Percentiles rank a stretch among this genome's conserved stretches.
Evolutionary conservation across 164 flowering plant genomes (phyloP).

Genomic region (Aristolochia fimbriata): DNA sequence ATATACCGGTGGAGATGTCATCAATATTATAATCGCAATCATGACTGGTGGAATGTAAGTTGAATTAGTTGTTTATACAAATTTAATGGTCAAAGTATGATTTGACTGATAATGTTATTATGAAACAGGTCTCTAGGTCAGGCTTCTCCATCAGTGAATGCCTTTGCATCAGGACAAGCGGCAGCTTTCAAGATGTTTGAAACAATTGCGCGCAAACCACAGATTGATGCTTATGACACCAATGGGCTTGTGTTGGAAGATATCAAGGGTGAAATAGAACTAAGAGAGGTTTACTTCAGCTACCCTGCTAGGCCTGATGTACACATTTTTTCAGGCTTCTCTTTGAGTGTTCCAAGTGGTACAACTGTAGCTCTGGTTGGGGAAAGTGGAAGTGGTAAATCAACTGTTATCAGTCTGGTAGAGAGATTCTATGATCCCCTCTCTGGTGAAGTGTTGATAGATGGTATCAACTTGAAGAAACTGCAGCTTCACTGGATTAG

Average conservation of each 20-base stretch:
- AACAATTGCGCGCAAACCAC: conserved; percentile 48
- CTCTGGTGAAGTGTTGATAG: conserved; percentile 61
- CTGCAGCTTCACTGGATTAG: conserved; percentile 52
- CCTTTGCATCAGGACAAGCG: conserved; percentile 65
- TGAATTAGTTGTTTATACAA: background rate
- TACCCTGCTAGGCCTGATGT: conserved; percentile 81
- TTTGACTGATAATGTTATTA: background rate
- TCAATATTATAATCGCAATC: conserved; percentile 45
- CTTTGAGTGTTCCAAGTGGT: conserved; percentile 46
- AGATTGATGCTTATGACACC: conserved; percentile 41
- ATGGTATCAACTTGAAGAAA: conserved; percentile 49
- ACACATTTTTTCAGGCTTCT: conserved; percentile 55
- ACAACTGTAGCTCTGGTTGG: conserved; percentile 68
- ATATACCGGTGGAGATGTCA: conserved; percentile 53
- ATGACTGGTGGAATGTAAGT: conserved; percentile 67
- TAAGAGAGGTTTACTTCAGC: conserved; percentile 55
- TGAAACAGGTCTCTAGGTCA: conserved; percentile 46
- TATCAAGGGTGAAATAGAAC: conserved; percentile 61
- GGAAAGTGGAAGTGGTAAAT: conserved; percentile 85
- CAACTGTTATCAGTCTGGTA: conserved; percentile 57
- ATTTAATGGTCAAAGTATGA: background rate
- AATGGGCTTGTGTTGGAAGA: conserved; percentile 43
- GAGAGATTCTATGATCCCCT: conserved; percentile 85
- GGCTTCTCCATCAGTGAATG: conserved; percentile 40
- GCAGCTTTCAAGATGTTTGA: conserved; percentile 77